Evolutionary conservation across 352 stramenopile genomes (phyloP).

Genomic region (Aphanomyces euteiches): DNA sequence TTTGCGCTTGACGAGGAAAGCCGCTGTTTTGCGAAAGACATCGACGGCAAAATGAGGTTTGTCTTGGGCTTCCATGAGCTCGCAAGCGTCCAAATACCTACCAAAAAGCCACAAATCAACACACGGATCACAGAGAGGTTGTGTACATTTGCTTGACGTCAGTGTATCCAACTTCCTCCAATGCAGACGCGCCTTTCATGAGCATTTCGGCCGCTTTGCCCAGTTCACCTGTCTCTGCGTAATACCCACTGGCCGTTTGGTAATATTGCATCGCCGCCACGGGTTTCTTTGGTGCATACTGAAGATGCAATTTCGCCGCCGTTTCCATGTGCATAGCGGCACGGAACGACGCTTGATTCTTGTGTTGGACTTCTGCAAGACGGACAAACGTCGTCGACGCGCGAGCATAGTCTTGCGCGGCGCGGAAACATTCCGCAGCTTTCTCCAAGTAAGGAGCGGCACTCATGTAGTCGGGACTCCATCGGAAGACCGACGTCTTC

Average conservation of each 20-base stretch:
- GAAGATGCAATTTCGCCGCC: slow-evolving; percentile 59
- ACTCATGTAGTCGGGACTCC: slow-evolving; percentile 60
- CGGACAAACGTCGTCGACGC: slow-evolving; percentile 56
- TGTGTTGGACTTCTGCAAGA: slow-evolving; percentile 57
- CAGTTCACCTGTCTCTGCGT: slow-evolving; percentile 78
- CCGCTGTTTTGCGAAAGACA: slow-evolving; percentile 71
- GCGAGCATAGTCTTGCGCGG: slow-evolving; percentile 56
- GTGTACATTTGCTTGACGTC: slow-evolving; percentile 47
- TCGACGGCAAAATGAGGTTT: slow-evolving; percentile 82
- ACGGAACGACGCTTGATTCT: slow-evolving; percentile 72
- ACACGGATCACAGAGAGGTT: background rate
- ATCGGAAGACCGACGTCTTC: slow-evolving; percentile 64
- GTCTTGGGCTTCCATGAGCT: slow-evolving; percentile 69
- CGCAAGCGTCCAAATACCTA: slow-evolving; percentile 58
- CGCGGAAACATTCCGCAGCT: slow-evolving; percentile 63
- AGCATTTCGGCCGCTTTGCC: slow-evolving; percentile 77
- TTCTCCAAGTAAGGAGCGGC: slow-evolving; percentile 69
- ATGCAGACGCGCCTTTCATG: slow-evolving; percentile 53
- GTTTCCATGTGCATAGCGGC: slow-evolving; percentile 72
- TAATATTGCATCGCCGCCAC: slow-evolving; percentile 54
- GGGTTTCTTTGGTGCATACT: slow-evolving; percentile 45
- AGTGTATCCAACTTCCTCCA: slow-evolving; percentile 40
- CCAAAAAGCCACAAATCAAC: background rate
- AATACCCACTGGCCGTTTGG: slow-evolving; percentile 58
- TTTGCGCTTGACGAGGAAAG: slow-evolving; percentile 59